Percentiles rank a stretch among this genome's conserved stretches.
Conservation (phyloP, 2,329 filamentous ascomycete genomes). For the Paramyrothecium roridum region DNA sequence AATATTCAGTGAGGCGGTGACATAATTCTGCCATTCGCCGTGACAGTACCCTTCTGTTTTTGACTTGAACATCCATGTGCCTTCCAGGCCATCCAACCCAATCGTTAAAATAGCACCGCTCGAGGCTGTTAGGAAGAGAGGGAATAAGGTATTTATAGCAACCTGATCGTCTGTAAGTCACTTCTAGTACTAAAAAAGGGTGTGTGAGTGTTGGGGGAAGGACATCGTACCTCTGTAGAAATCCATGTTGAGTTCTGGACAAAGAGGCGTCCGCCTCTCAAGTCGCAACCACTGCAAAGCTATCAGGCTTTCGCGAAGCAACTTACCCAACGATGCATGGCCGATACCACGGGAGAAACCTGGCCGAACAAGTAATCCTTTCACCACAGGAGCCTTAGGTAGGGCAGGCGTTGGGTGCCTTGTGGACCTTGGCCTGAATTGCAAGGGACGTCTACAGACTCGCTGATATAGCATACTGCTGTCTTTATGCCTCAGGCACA, state of each 20-base stretch:
- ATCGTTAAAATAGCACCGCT: not conserved
- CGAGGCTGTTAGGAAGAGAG: not conserved
- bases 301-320: conserved; percentile 10
- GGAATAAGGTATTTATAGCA: not conserved
- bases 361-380: conserved; percentile 6
- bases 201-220: no score
- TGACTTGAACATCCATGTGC: not conserved
- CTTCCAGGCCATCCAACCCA: not conserved
- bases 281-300: conserved; percentile 7
- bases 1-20: not conserved
- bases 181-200: no score
- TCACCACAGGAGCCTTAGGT: conserved; percentile 8
- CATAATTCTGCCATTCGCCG: not conserved
- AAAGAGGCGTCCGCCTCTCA: conserved; percentile 1
- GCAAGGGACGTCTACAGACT: conserved; percentile 6
- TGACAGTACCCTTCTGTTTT: not conserved
- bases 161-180: not conserved
- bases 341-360: conserved; percentile 6
- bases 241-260: not conserved
- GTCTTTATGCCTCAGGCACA: not conserved
- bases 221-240: not conserved
- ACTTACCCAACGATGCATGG: conserved; percentile 4
- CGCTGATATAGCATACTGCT: not conserved
- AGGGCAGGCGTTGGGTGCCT: conserved; percentile 1
- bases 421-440: conserved; percentile 4